phyloP scores from a whole-genome alignment of 805 yeast genomes.

The Ogataea trehaloabstinens region DNA sequence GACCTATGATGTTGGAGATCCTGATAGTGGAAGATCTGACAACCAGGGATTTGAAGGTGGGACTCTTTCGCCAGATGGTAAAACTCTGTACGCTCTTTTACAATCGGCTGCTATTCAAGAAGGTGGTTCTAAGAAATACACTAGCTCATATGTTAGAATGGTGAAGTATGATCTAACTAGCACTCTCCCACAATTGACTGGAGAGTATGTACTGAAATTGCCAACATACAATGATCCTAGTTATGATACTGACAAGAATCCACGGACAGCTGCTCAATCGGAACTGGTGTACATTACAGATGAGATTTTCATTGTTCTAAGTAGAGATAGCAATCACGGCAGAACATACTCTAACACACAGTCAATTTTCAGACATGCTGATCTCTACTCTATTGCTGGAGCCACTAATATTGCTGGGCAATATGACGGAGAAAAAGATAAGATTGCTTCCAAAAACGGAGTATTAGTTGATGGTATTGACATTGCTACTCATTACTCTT shows the following conservation, averaged over 20 bases:
- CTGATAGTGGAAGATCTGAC: slow-evolving; percentile 29
- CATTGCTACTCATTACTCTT: slow-evolving; percentile 27
- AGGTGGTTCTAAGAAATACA: slow-evolving; percentile 28
- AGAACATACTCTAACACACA: slow-evolving; percentile 21
- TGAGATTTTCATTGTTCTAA: slow-evolving; percentile 28
- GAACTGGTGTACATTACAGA: slow-evolving; percentile 29
- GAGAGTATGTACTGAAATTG: slow-evolving; percentile 29
- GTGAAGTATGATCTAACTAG: slow-evolving; percentile 27
- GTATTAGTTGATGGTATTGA: slow-evolving; percentile 20
- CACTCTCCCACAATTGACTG: slow-evolving; percentile 20
- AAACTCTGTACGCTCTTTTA: slow-evolving; percentile 23
- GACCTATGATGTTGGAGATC: slow-evolving; percentile 21
- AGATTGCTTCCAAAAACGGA: slow-evolving; percentile 28
- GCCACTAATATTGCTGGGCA: slow-evolving; percentile 31
- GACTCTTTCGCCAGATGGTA: slow-evolving; percentile 32
- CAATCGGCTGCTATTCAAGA: slow-evolving; percentile 33
- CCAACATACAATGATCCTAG: slow-evolving; percentile 27
- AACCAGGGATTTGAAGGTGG: slow-evolving; percentile 34
- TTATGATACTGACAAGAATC: slow-evolving; percentile 20
- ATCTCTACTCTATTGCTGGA: slow-evolving; percentile 25
- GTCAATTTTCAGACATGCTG: slow-evolving; percentile 29
- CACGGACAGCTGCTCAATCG: slow-evolving; percentile 32
- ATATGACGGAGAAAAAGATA: slow-evolving; percentile 27
- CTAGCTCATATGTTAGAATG: slow-evolving; percentile 23
- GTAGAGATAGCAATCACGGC: slow-evolving; percentile 30